Conservation (phyloP, 2,329 filamentous ascomycete species). For the Diaporthe ilicicola region DNA sequence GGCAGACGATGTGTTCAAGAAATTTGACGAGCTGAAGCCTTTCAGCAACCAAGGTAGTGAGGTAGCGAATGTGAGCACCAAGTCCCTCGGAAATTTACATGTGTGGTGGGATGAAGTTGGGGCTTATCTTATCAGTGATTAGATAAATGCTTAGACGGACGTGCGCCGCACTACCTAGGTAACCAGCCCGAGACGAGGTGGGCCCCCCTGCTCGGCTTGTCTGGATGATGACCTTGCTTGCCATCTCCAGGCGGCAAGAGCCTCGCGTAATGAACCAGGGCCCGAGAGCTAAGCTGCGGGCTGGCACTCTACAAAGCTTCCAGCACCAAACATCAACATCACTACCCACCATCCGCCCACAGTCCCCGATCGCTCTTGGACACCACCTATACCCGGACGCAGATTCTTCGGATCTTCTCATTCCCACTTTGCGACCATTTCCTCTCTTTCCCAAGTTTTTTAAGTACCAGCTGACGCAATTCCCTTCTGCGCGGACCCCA, state of each 20-base stretch:
- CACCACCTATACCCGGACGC: conserved; percentile 19
- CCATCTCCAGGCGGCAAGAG: conserved; percentile 46
- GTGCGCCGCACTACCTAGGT: background rate
- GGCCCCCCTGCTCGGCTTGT: conserved; percentile 13
- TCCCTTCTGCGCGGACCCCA: conserved; percentile 32
- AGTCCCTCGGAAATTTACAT: conserved; percentile 31
- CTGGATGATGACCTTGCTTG: conserved; percentile 29
- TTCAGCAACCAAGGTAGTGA: background rate
- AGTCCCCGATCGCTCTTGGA: conserved; percentile 13
- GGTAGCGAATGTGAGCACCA: background rate
- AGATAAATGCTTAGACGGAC: conserved; percentile 26
- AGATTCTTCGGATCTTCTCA: background rate
- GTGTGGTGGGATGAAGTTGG: conserved; percentile 19
- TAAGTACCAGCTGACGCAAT: conserved; percentile 38
- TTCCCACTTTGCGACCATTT: background rate
- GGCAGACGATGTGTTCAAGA: background rate
- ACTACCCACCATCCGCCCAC: conserved; percentile 19
- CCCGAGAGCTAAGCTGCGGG: conserved; percentile 34
- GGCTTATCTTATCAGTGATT: conserved; percentile 33
- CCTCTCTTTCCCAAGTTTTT: conserved; percentile 29
- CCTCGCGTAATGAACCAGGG: conserved; percentile 43
- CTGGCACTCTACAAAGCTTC: conserved; percentile 34
- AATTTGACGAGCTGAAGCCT: background rate
- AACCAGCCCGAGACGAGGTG: conserved; percentile 6
- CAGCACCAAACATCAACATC: conserved; percentile 34